These are phyloP conservation scores for Avicennia marina DNA, from an alignment of 257 asterid species.

Conservation along the genomic window DNA sequence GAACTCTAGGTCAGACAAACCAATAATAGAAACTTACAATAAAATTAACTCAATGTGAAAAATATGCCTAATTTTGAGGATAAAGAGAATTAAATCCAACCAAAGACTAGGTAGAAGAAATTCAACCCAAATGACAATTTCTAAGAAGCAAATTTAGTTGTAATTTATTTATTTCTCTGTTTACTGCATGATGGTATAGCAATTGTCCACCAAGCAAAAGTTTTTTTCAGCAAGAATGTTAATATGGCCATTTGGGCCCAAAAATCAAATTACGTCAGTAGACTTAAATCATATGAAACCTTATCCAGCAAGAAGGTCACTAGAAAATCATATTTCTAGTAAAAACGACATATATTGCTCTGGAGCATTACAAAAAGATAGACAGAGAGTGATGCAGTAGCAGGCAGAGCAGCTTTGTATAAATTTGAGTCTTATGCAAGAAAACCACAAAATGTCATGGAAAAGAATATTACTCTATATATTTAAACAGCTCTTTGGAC, in stretches of 20 bases:
- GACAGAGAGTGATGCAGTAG: conserved; percentile 3
- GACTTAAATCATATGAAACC: background rate
- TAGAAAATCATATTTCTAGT: background rate
- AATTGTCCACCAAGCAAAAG: background rate
- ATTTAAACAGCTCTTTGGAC: conserved; percentile 1
- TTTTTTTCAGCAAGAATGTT: background rate
- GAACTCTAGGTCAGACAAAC: background rate
- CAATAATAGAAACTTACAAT: background rate
- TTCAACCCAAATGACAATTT: background rate
- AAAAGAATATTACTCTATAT: background rate
- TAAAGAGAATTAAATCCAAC: background rate
- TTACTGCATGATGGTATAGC: background rate
- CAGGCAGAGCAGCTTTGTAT: background rate
- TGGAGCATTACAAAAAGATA: background rate
- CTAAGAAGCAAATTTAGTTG: background rate
- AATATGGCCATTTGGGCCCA: background rate
- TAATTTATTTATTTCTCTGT: background rate
- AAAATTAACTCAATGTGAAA: background rate
- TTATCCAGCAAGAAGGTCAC: background rate
- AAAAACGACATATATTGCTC: background rate
- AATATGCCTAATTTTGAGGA: background rate
- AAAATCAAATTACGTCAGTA: background rate
- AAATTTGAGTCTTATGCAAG: background rate
- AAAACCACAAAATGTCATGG: background rate
- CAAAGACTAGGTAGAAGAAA: background rate